phyloP scores from a whole-genome alignment of 495 filamentous ascomycete species.

The Jackrogersella minutella region DNA sequence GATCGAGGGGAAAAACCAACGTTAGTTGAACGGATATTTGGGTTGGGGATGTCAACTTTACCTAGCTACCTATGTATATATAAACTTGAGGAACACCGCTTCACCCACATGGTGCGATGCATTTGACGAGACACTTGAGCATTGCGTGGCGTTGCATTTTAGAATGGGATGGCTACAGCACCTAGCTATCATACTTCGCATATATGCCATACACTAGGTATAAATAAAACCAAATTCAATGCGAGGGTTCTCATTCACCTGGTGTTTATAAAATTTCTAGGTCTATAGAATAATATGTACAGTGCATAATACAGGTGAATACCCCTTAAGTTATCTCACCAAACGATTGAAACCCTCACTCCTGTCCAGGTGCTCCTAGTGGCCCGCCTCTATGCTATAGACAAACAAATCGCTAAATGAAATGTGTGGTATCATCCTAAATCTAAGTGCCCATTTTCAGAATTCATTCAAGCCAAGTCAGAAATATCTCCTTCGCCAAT shows the following conservation, averaged over 20 bases:
- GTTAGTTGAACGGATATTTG: background rate
- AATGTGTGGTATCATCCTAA: slow-evolving; percentile 7
- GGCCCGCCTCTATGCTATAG: background rate
- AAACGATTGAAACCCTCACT: background rate
- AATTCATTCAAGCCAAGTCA: background rate
- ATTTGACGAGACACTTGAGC: background rate
- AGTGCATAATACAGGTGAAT: background rate
- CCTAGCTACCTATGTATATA: slow-evolving; percentile 1
- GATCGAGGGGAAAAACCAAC: background rate
- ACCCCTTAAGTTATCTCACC: background rate
- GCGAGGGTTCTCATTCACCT: background rate
- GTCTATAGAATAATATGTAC: background rate
- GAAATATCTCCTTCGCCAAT: background rate
- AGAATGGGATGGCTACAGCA: slow-evolving; percentile 3
- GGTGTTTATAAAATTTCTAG: background rate
- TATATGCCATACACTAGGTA: slow-evolving; percentile 2
- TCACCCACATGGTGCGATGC: background rate
- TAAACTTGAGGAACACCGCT: background rate
- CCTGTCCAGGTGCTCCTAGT: background rate
- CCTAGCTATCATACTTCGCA: slow-evolving; percentile 11
- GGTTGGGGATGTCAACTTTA: background rate
- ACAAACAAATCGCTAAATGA: slow-evolving; percentile 1
- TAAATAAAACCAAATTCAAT: background rate
- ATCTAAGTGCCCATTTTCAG: background rate
- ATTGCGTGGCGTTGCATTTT: slow-evolving; percentile 15